Evolutionary conservation across 108 stramenopile species (phyloP), one percentile per base, ranked within the genome.

Genomic region (Nitzschia sp.): DNA sequence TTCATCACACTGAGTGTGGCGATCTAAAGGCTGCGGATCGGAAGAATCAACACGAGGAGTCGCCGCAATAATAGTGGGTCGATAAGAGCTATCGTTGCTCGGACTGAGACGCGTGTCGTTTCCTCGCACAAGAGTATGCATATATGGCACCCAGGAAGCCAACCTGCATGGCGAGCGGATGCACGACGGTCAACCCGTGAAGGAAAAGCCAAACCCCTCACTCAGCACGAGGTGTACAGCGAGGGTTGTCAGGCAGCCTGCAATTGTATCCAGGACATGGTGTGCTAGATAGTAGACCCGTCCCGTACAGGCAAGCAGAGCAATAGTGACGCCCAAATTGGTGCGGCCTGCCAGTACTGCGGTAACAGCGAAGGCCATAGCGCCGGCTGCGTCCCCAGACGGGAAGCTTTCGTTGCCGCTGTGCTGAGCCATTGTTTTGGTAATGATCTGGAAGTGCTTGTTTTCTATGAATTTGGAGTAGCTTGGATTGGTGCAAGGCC

Each of bases 201-300:
- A 41, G 38, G 38, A 41, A 22, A 65, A 65, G 11, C 63, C 63
- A 3, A 65, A 8, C 0, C 1, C 30, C 2, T 15, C 48, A 21
- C 48, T 32, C n/a, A 41, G n/a, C 21, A 65, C n/a, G 16, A 28
- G 1, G 47, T 69, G 68, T 26, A 69, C 56, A n/a, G 30, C 11
- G 19, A 25, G 6, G 11, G 68, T 55, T 17, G 33, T 30, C 8
- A 69, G 22, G 45, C 29, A 21, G 11, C 70, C 70, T 0, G 45
- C 59, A 1, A 71, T 23, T 19, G 57, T 57, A 62, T 71, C 70
- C 31, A 62, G 23, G 2, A 63, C 29, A 32, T 71, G 59, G 53
- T 71, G 70, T n/a, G 60, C 70, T 53, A 71, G 33, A 41, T 58
- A 61, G 36, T 62, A 71, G 1, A 71, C 27, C 19, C 70, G 70